These are phyloP conservation scores for cucumber (Cucumis sativus) DNA, from an alignment of 306 rosid genomes.

Conservation along the genomic window Cucumber_9930_V3 NC_026661.2:21043501-21044000, in stretches of 20 bases:
- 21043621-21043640: too few species aligned
- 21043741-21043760: slow-evolving; percentile 14
- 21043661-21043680: background rate
- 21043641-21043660: background rate
- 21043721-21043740: slow-evolving; percentile 23
- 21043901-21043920: slow-evolving; percentile 10
- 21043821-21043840: background rate
- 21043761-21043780: slow-evolving; percentile 54
- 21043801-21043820: background rate
- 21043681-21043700: background rate
- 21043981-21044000: background rate
- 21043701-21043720: slow-evolving; percentile 17
- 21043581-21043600: too few species aligned
- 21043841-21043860: background rate
- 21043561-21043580: too few species aligned
- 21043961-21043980: background rate
- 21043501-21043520: too few species aligned
- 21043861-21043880: slow-evolving; percentile 39
- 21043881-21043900: slow-evolving; percentile 13
- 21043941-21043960: background rate
- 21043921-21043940: background rate
- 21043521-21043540: too few species aligned
- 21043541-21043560: too few species aligned
- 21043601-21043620: too few species aligned
- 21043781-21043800: slow-evolving; percentile 13